A percentile compares a stretch with the other conserved stretches of the same genome.
phyloP scores from a whole-genome alignment of 1,284 basidiomycete genomes.

The Ustilago nuda region DNA sequence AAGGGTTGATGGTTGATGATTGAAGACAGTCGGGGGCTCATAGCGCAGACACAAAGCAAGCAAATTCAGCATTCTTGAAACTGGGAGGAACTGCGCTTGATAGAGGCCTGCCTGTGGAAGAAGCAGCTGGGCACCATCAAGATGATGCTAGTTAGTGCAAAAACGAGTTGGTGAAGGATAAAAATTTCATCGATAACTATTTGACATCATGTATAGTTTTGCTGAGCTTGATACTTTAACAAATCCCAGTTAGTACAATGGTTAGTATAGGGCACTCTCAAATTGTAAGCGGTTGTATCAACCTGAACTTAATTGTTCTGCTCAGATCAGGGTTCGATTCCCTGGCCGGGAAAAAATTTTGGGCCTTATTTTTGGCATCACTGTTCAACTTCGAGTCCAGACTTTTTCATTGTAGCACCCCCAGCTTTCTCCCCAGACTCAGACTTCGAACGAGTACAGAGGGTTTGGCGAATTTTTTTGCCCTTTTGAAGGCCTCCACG shows the following conservation, averaged over 20 bases:
- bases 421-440: too few species aligned
- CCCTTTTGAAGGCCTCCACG: too few species aligned
- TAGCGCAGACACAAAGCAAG: too few species aligned
- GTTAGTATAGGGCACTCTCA: conserved; percentile 31
- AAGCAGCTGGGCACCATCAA: background rate
- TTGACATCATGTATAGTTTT: too few species aligned
- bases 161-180: too few species aligned
- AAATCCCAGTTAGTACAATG: conserved; percentile 30
- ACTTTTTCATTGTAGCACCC: too few species aligned
- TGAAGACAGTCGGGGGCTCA: background rate
- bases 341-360: conserved; percentile 45
- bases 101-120: background rate
- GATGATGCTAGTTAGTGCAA: background rate
- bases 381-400: too few species aligned
- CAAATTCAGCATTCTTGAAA: background rate
- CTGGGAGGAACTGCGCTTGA: background rate
- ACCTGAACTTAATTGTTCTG: background rate
- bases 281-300: background rate
- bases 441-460: too few species aligned
- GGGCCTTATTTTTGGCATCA: background rate
- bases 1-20: background rate
- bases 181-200: background rate
- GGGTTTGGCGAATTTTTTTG: too few species aligned
- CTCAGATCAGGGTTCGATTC: conserved; percentile 57
- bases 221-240: background rate